Evolutionary conservation across 2,329 filamentous ascomycete genomes (phyloP).

Genomic region (Aspergillus niger): DNA sequence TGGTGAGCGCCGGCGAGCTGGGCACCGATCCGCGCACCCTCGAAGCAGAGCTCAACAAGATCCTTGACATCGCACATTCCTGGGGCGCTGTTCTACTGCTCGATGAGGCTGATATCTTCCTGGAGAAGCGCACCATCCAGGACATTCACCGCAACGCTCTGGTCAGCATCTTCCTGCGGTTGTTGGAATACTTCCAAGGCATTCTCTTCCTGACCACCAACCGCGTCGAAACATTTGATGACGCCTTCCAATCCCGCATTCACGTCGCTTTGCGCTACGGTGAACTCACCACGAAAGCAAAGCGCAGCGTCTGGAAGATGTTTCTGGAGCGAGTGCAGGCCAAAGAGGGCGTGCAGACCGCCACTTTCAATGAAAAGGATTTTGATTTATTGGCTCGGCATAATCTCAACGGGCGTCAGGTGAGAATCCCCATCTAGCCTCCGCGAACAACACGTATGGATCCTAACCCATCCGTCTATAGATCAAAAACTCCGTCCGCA

Average conservation of each 20-base stretch:
- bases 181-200: conserved; percentile 89
- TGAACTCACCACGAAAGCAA: conserved; percentile 69
- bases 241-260: conserved; percentile 85
- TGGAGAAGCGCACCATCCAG: conserved; percentile 79
- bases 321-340: conserved; percentile 74
- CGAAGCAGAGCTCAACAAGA: conserved; percentile 76
- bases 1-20: conserved; percentile 78
- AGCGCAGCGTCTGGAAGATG: conserved; percentile 78
- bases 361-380: conserved; percentile 60
- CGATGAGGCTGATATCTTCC: conserved; percentile 82
- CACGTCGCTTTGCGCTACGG: conserved; percentile 83
- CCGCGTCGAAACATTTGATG: conserved; percentile 81
- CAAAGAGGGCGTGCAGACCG: conserved; percentile 60
- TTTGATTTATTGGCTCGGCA: conserved; percentile 67
- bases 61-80: conserved; percentile 79
- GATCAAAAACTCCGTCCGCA: conserved; percentile 87
- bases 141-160: conserved; percentile 84
- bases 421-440: conserved; percentile 35
- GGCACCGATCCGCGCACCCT: conserved; percentile 74
- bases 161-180: conserved; percentile 81
- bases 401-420: conserved; percentile 69
- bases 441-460: conserved; percentile 2
- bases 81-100: conserved; percentile 85
- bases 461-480: conserved; percentile 39
- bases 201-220: conserved; percentile 91